Evolutionary conservation across 108 stramenopile species (phyloP).

Genomic region (Fragilariopsis cylindrus): DNA sequence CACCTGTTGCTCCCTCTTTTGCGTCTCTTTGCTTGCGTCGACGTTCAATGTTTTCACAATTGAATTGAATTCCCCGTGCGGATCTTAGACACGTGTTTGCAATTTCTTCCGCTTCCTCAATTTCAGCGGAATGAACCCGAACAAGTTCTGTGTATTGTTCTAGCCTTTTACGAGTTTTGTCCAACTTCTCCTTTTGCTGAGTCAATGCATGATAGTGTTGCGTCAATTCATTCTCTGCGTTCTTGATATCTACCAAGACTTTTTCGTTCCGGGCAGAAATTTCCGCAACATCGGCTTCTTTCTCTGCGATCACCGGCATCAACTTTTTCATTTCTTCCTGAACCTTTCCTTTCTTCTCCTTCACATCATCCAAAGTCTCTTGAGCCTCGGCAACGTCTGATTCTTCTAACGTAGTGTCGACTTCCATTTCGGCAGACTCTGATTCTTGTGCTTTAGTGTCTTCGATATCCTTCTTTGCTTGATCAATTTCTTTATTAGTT

Average conservation of each 20-base stretch:
- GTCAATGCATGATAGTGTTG: conserved; percentile 43
- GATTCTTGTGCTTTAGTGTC: conserved; percentile 50
- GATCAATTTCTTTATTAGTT: conserved; percentile 34
- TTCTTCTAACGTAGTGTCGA: conserved; percentile 76
- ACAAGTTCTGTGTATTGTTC: conserved; percentile 55
- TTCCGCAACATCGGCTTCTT: conserved; percentile 54
- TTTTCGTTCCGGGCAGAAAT: conserved; percentile 59
- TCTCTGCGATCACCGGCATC: conserved; percentile 50
- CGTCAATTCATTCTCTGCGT: conserved; percentile 56
- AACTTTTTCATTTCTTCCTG: conserved; percentile 47
- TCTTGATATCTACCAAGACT: conserved; percentile 61
- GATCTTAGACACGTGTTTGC: conserved; percentile 20
- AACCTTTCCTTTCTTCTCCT: conserved; percentile 36
- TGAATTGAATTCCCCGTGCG: conserved; percentile 19
- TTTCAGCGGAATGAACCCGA: conserved; percentile 22
- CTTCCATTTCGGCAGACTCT: conserved; percentile 59
- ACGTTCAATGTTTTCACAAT: not conserved
- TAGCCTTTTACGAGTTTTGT: conserved; percentile 55
- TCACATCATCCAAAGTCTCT: conserved; percentile 43
- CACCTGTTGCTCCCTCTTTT: not conserved
- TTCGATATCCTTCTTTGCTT: conserved; percentile 43
- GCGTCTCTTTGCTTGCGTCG: conserved; percentile 26
- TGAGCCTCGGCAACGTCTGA: conserved; percentile 62
- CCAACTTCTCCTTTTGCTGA: conserved; percentile 50
- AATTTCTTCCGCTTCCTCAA: conserved; percentile 16